These are phyloP conservation scores for Lachnellula suecica DNA, from an alignment of 2,329 filamentous ascomycete species.

Conservation along the genomic window DNA sequence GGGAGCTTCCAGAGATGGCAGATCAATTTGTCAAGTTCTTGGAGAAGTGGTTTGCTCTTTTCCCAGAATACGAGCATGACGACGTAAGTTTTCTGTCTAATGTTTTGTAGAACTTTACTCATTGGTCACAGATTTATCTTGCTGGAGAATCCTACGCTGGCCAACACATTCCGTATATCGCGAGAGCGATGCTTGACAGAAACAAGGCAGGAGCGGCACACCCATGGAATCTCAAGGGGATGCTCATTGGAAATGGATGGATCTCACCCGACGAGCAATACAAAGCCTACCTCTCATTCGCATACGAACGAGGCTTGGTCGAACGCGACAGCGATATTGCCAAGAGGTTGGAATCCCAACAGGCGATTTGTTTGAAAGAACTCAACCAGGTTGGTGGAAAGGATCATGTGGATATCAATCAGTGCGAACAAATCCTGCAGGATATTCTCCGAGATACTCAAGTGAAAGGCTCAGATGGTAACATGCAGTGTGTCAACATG, in stretches of 20 bases:
- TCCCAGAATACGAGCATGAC: constrained; percentile 87
- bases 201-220: constrained; percentile 63
- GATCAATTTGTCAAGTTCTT: constrained; percentile 84
- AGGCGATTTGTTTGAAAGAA: constrained; percentile 64
- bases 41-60: constrained; percentile 86
- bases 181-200: constrained; percentile 83
- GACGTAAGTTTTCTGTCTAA: constrained; percentile 65
- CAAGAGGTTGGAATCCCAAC: constrained; percentile 65
- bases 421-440: constrained; percentile 77
- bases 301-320: constrained; percentile 74
- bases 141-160: constrained; percentile 96
- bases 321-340: constrained; percentile 63
- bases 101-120: constrained; percentile 16
- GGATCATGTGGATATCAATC: constrained; percentile 62
- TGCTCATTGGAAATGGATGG: constrained; percentile 98
- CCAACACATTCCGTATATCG: constrained; percentile 96
- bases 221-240: constrained; percentile 76
- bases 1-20: constrained; percentile 86
- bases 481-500: constrained; percentile 80
- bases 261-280: constrained; percentile 91
- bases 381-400: constrained; percentile 58
- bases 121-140: constrained; percentile 71
- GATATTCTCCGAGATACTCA: constrained; percentile 68
- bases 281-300: constrained; percentile 78
- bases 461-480: constrained; percentile 49